Base-by-base conservation (phyloP, 345 rosid genomes). In the Kernera saxatilis region DNA sequence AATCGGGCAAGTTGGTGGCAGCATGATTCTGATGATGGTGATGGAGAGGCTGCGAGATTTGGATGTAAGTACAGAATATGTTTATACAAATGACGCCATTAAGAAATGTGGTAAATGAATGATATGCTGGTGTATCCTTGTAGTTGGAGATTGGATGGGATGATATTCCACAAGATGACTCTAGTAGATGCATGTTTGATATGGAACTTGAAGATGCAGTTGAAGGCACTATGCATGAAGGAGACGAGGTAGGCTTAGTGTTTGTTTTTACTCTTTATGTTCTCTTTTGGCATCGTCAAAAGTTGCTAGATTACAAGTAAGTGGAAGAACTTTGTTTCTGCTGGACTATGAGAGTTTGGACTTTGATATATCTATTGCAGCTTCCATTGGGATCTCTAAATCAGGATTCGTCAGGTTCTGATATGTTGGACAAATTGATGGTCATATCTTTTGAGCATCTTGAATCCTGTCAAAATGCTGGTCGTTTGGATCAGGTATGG, bases 101-200 rank as follows among this genome's bases (percentile, higher is more conserved):
- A 23, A 18, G 54, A 62, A 54, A 29, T 15, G 2, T 69, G 45
- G 33, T 39, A 43, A 49, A 61, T 56, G 63, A 27, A 9, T 74
- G 29, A 45, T 60, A 35, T 29, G 13, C 17, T 27, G 2, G 51
- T 56, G 44, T 19, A 67, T 67, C 22, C 64, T 23, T 78, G 2
- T 62, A 91, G 96, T 79, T 87, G 77, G 85, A 83, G 68, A 93
- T 93, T 49, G 89, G 88, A 50, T 90, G 96, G 92, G 92, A 93
- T 77, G 87, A 84, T 67, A 86, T 82, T 45, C 70, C 78, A 60
- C 81, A 80, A 73, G 92, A 88, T 36, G 97, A 93, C 51, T 78
- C 87, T 33, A 65, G 63, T 60, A 93, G 83, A 86, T 91, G 92
- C 63, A 84, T 93, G 67, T 93, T 93, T 79, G 84, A 84, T 60